Evolutionary conservation across 2,329 filamentous ascomycete genomes (phyloP).

Genomic region (Colletotrichum costaricense): DNA sequence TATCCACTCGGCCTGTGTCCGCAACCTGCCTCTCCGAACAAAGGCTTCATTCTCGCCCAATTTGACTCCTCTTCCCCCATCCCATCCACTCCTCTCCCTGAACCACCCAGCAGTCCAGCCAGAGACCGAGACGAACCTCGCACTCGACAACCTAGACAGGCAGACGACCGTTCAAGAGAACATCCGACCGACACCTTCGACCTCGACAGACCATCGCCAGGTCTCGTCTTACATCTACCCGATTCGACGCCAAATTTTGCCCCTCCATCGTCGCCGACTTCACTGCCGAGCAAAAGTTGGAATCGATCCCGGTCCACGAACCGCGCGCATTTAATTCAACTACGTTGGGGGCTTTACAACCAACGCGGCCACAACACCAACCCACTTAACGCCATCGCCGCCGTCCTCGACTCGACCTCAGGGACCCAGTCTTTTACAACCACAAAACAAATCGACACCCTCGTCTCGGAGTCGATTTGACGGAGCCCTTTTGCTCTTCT

Average conservation of each 20-base stretch:
- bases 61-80: conserved; percentile 34
- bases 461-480: conserved; percentile 10
- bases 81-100: conserved; percentile 33
- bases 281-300: conserved; percentile 20
- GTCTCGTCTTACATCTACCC: neutral
- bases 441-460: conserved; percentile 31
- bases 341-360: conserved; percentile 4
- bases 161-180: neutral
- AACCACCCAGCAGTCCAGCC: conserved; percentile 18
- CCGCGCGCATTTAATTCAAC: conserved; percentile 9
- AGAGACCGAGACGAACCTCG: conserved; percentile 9
- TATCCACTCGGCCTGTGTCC: conserved; percentile 33
- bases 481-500: conserved; percentile 19
- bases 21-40: conserved; percentile 30
- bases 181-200: neutral
- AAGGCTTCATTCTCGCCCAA: conserved; percentile 35
- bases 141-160: neutral
- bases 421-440: conserved; percentile 19
- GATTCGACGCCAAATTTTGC: neutral
- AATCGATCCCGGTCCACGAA: conserved; percentile 12
- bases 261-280: conserved; percentile 16
- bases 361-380: conserved; percentile 15
- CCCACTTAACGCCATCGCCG: conserved; percentile 28
- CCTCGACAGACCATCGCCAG: neutral
- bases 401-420: conserved; percentile 5